Conservation (phyloP, 164 flowering plant species). For the Paratinospora sagittata region DNA sequence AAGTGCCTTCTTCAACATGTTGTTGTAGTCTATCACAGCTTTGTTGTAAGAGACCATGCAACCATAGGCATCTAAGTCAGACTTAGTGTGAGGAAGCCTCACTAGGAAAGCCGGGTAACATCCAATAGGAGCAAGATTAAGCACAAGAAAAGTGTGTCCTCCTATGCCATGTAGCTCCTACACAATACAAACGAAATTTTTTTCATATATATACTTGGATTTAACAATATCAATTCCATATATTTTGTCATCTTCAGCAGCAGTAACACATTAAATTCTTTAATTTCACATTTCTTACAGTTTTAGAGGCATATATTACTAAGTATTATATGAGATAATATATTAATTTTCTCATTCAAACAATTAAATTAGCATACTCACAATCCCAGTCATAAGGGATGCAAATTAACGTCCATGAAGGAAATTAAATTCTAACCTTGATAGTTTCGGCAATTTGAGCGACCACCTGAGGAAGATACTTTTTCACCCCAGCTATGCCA, state of each 20-base stretch:
- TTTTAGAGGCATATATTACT: too few relatives aligned
- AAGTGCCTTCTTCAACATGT: constrained; percentile 47
- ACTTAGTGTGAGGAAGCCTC: constrained; percentile 38
- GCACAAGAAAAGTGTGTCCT: constrained; percentile 63
- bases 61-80: constrained; percentile 63
- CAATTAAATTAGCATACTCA: too few relatives aligned
- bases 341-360: too few relatives aligned
- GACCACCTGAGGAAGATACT: constrained; percentile 58
- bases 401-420: background rate
- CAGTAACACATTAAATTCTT: too few relatives aligned
- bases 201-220: too few relatives aligned
- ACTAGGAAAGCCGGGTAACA: constrained; percentile 71
- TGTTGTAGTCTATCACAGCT: constrained; percentile 70
- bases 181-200: background rate
- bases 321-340: too few relatives aligned
- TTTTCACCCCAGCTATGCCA: constrained; percentile 51
- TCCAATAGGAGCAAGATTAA: constrained; percentile 75
- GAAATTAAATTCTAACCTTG: constrained; percentile 40
- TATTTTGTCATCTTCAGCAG: too few relatives aligned
- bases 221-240: too few relatives aligned
- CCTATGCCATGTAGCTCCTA: constrained; percentile 48
- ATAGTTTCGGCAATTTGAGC: constrained; percentile 51
- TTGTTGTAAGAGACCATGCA: constrained; percentile 72
- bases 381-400: too few relatives aligned
- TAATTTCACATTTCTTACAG: too few relatives aligned